phyloP scores from a whole-genome alignment of 208 protist species.

The Strigomonas galati region DNA sequence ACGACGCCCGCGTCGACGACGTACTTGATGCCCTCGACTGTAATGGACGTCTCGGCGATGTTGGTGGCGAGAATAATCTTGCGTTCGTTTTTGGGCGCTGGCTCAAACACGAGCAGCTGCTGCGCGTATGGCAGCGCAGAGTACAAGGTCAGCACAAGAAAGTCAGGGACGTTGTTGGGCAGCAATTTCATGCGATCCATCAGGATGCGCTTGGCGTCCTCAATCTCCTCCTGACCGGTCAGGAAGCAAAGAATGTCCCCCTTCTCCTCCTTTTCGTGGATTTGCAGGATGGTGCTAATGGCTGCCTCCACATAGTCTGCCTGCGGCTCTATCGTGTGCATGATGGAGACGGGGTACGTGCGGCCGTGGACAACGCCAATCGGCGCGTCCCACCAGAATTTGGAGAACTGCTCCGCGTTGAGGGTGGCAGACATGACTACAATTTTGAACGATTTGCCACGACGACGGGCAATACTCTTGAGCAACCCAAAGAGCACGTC shows the following conservation, averaged over 20 bases:
- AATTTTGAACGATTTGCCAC: constrained; percentile 80
- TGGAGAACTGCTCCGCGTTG: constrained; percentile 93
- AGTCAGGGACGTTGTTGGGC: constrained; percentile 53
- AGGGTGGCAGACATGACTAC: constrained; percentile 98
- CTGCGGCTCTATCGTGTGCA: constrained; percentile 93
- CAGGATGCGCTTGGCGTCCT: constrained; percentile 83
- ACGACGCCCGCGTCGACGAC: constrained; percentile 98
- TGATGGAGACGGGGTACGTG: constrained; percentile 90
- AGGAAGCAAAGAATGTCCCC: constrained; percentile 99
- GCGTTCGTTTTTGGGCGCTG: constrained; percentile 70
- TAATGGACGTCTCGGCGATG: constrained; percentile 99
- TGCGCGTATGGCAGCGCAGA: constrained; percentile 96
- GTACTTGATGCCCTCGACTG: constrained; percentile 98
- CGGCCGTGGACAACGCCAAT: constrained; percentile 90
- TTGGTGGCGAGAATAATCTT: constrained; percentile 98
- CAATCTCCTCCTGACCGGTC: constrained; percentile 95
- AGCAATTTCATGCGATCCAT: constrained; percentile 75
- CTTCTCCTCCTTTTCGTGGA: constrained; percentile 94
- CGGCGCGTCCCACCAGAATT: constrained; percentile 93
- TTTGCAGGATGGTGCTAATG: constrained; percentile 97
- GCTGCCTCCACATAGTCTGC: constrained; percentile 97
- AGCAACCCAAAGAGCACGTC: constrained; percentile 92
- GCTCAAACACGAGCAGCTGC: constrained; percentile 96
- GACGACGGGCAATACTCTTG: constrained; percentile 72
- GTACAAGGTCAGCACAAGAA: constrained; percentile 88